These are phyloP conservation scores for Halophytophthora polymorphica DNA, from an alignment of 352 stramenopile species.

Conservation along the genomic window DNA sequence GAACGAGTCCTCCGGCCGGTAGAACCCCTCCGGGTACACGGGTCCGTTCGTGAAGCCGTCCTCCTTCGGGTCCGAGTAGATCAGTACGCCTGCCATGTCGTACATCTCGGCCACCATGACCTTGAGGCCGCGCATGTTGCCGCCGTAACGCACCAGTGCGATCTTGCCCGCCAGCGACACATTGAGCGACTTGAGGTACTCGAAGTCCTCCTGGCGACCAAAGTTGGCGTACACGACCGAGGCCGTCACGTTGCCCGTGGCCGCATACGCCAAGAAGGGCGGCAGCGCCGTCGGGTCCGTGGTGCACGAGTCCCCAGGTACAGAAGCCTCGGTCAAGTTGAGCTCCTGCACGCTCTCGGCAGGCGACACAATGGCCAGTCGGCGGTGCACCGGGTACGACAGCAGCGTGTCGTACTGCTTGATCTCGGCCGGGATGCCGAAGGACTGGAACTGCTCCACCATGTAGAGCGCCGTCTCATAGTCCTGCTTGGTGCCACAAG, in stretches of 20 bases:
- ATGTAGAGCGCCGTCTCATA: constrained; percentile 28
- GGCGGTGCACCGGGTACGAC: constrained; percentile 44
- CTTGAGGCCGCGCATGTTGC: constrained; percentile 55
- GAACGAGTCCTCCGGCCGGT: constrained; percentile 60
- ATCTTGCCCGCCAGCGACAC: constrained; percentile 68
- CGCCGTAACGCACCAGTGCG: constrained; percentile 71
- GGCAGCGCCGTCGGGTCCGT: constrained; percentile 45
- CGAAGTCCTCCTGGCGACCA: constrained; percentile 64
- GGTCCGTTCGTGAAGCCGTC: constrained; percentile 65
- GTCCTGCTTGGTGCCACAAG: constrained; percentile 18
- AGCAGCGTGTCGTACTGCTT: constrained; percentile 59
- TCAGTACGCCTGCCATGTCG: constrained; percentile 68
- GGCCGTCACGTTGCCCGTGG: constrained; percentile 56
- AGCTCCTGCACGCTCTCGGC: constrained; percentile 22
- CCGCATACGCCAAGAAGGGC: constrained; percentile 78
- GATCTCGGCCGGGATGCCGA: constrained; percentile 49
- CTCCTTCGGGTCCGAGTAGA: constrained; percentile 86
- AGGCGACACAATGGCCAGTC: constrained; percentile 30
- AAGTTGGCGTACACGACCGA: constrained; percentile 86
- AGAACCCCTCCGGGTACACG: constrained; percentile 77
- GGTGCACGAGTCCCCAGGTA: constrained; percentile 61
- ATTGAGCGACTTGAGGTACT: constrained; percentile 46
- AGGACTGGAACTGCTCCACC: constrained; percentile 14
- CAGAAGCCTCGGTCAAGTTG: constrained; percentile 44
- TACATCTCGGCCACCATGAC: constrained; percentile 66